These are phyloP conservation scores for Pulveroboletus sp. DNA, from an alignment of 768 basidiomycete genomes.

Conservation along the genomic window DNA sequence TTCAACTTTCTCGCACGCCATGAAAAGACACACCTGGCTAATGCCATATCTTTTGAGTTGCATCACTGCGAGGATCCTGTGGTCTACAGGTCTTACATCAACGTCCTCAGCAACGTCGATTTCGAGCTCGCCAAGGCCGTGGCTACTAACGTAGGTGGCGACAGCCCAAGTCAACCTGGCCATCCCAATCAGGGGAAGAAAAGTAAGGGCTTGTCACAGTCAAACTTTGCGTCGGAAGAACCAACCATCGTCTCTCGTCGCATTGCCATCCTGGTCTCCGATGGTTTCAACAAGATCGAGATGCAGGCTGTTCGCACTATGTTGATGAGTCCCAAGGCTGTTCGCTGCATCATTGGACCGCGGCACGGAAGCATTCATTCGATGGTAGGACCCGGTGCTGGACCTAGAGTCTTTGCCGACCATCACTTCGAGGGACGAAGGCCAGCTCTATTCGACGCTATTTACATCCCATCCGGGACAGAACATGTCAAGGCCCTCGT, in stretches of 20 bases:
- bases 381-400: constrained; percentile 26
- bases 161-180: constrained; percentile 47
- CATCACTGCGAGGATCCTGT: constrained; percentile 74
- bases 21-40: constrained; percentile 69
- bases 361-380: constrained; percentile 49
- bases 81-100: constrained; percentile 66
- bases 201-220: constrained; percentile 55
- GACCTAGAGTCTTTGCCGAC: constrained; percentile 46
- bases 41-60: constrained; percentile 77
- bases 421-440: constrained; percentile 75
- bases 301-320: constrained; percentile 55
- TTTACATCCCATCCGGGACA: constrained; percentile 71
- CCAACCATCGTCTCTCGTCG: constrained; percentile 63
- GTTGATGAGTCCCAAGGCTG: constrained; percentile 48
- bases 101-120: constrained; percentile 68
- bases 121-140: constrained; percentile 66
- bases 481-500: constrained; percentile 53
- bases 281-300: constrained; percentile 64
- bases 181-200: constrained; percentile 55
- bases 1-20: constrained; percentile 68
- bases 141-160: constrained; percentile 59
- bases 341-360: constrained; percentile 63
- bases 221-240: constrained; percentile 46
- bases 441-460: constrained; percentile 79
- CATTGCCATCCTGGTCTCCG: constrained; percentile 71